phyloP scores from a whole-genome alignment of 1,139 yeast genomes.

The Pichia sp. region DNA sequence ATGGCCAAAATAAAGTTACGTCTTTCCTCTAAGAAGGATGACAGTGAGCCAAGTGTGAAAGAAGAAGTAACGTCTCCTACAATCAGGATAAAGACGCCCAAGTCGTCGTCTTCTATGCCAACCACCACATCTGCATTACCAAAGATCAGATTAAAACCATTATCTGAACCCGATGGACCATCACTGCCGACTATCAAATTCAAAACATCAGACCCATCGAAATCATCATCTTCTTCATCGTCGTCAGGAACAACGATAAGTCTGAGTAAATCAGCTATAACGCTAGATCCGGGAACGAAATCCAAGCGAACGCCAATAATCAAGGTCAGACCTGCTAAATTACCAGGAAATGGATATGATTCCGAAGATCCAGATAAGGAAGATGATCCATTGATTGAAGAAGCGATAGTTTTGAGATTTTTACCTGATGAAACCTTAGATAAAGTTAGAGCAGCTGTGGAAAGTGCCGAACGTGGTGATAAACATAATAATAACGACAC shows the following conservation, averaged over 20 bases:
- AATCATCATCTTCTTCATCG: background rate
- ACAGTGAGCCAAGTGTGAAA: slow-evolving; percentile 2
- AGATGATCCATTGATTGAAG: slow-evolving; percentile 91
- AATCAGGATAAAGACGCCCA: slow-evolving; percentile 1
- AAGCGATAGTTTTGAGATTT: slow-evolving; percentile 78
- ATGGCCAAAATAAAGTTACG: slow-evolving; percentile 23
- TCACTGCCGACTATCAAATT: slow-evolving; percentile 27
- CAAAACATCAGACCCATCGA: slow-evolving; percentile 19
- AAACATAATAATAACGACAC: slow-evolving; percentile 2
- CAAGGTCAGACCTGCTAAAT: slow-evolving; percentile 76
- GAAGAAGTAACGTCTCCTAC: slow-evolving; percentile 9
- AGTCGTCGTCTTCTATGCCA: background rate
- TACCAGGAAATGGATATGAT: slow-evolving; percentile 96
- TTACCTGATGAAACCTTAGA: slow-evolving; percentile 74
- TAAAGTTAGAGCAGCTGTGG: slow-evolving; percentile 74
- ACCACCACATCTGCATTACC: slow-evolving; percentile 17
- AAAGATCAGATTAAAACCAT: slow-evolving; percentile 34
- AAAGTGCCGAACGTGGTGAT: slow-evolving; percentile 48
- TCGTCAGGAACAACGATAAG: slow-evolving; percentile 5
- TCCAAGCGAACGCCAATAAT: slow-evolving; percentile 53
- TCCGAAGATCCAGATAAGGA: slow-evolving; percentile 97
- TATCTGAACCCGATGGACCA: slow-evolving; percentile 5
- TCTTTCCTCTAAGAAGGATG: slow-evolving; percentile 15
- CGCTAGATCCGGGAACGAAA: background rate
- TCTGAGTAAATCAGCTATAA: background rate